Conservation (phyloP, 768 basidiomycete genomes). For the Leccinellum rugosiceps region DNA sequence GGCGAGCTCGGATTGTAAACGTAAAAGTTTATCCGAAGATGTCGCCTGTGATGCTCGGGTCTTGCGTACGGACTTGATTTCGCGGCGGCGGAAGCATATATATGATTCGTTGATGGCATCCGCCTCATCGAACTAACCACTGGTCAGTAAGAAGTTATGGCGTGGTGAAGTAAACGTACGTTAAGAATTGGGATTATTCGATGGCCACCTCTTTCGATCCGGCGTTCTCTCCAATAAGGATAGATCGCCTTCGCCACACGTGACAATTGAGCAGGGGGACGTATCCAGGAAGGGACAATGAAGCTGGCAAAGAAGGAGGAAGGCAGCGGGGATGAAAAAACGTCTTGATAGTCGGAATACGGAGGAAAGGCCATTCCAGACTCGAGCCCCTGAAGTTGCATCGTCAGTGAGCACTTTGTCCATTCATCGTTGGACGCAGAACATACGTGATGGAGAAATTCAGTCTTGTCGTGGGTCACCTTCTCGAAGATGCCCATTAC, state of each 20-base stretch:
- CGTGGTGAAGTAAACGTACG: constrained; percentile 43
- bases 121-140: constrained; percentile 73
- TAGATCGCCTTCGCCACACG: constrained; percentile 74
- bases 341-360: constrained; percentile 70
- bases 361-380: constrained; percentile 68
- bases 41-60: constrained; percentile 89
- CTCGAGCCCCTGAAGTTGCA: constrained; percentile 49
- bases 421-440: background rate
- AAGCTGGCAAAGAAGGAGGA: constrained; percentile 68
- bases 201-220: constrained; percentile 75
- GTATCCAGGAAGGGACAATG: constrained; percentile 65
- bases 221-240: constrained; percentile 87
- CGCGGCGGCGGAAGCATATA: constrained; percentile 94
- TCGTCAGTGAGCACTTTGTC: background rate
- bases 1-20: constrained; percentile 73
- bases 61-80: constrained; percentile 91
- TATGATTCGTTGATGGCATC: constrained; percentile 91
- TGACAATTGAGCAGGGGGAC: constrained; percentile 56
- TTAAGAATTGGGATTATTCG: constrained; percentile 86
- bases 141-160: background rate
- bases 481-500: constrained; percentile 95
- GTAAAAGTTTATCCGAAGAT: constrained; percentile 83
- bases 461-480: constrained; percentile 83
- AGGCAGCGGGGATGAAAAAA: constrained; percentile 58
- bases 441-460: constrained; percentile 87